Evolutionary conservation across 1,284 basidiomycete species (phyloP).

Genomic region (Cryptococcus sp.): DNA sequence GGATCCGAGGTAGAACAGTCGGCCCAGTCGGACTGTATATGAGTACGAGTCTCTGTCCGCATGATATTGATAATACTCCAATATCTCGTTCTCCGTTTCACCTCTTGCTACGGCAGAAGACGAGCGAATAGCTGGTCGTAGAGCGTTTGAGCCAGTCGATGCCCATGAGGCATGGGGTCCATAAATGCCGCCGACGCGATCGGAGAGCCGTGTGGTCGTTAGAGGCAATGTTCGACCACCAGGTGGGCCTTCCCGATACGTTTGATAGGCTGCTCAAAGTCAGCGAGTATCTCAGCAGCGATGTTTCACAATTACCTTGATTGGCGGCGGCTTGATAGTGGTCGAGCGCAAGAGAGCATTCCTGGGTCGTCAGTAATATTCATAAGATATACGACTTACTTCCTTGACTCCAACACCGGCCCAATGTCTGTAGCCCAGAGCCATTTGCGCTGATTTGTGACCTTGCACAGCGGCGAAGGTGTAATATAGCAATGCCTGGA

Average conservation of each 20-base stretch:
- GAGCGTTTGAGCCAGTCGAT: slow-evolving; percentile 68
- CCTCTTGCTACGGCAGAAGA: slow-evolving; percentile 76
- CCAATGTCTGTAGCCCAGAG: slow-evolving; percentile 93
- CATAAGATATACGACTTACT: slow-evolving; percentile 24
- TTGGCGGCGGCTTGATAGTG: slow-evolving; percentile 89
- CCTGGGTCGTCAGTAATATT: slow-evolving; percentile 39
- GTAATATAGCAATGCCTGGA: slow-evolving; percentile 80
- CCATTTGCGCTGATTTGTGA: slow-evolving; percentile 85
- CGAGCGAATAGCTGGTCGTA: slow-evolving; percentile 77
- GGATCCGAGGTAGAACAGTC: slow-evolving; percentile 91
- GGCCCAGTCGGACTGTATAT: slow-evolving; percentile 83
- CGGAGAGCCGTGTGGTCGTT: slow-evolving; percentile 79
- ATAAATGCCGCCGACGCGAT: slow-evolving; percentile 86
- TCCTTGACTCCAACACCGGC: slow-evolving; percentile 88
- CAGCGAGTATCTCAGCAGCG: not conserved
- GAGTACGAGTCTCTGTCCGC: slow-evolving; percentile 83
- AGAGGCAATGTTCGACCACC: slow-evolving; percentile 85
- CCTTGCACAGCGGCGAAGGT: slow-evolving; percentile 89
- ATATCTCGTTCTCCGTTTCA: slow-evolving; percentile 86
- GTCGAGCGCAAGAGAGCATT: slow-evolving; percentile 74
- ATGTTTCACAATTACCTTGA: slow-evolving; percentile 60
- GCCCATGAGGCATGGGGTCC: slow-evolving; percentile 76
- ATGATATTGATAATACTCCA: slow-evolving; percentile 93
- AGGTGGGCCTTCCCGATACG: slow-evolving; percentile 81
- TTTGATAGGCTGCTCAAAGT: slow-evolving; percentile 62